Percentiles rank a stretch among this genome's conserved stretches.
These are phyloP conservation scores for Mucor lusitanicus DNA, from an alignment of 371 early-diverging fungal genomes.

Conservation along the genomic window DNA sequence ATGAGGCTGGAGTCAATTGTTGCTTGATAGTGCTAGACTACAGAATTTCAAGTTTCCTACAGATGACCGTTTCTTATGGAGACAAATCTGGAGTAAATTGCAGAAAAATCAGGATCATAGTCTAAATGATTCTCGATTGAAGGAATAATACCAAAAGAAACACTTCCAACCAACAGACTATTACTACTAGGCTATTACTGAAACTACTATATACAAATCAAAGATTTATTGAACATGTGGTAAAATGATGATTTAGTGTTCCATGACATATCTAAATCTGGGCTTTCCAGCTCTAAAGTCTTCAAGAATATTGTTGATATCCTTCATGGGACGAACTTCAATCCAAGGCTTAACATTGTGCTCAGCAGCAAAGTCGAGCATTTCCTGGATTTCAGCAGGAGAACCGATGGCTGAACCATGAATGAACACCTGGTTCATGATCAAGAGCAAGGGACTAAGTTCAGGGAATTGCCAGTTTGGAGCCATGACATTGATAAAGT, in stretches of 20 bases:
- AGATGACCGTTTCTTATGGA: too few species aligned
- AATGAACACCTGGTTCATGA: constrained; percentile 41
- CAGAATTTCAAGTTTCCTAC: too few species aligned
- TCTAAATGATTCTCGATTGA: too few species aligned
- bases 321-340: constrained; percentile 55
- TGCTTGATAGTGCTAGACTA: too few species aligned
- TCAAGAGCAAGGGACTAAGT: not conserved
- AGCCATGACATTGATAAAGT: constrained; percentile 58
- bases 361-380: constrained; percentile 69
- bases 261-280: too few species aligned
- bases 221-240: not conserved
- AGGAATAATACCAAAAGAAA: too few species aligned
- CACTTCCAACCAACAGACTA: too few species aligned
- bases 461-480: constrained; percentile 49
- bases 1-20: too few species aligned
- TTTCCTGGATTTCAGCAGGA: too few species aligned
- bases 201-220: not conserved
- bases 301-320: constrained; percentile 60
- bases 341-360: constrained; percentile 63
- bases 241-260: constrained; percentile 16
- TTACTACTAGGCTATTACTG: not conserved
- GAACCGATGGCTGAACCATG: constrained; percentile 69
- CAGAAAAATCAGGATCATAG: too few species aligned
- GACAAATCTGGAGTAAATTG: too few species aligned
- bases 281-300: constrained; percentile 56